Evolutionary conservation across 768 basidiomycete genomes (phyloP).

Genomic region (Suillus spraguei): DNA sequence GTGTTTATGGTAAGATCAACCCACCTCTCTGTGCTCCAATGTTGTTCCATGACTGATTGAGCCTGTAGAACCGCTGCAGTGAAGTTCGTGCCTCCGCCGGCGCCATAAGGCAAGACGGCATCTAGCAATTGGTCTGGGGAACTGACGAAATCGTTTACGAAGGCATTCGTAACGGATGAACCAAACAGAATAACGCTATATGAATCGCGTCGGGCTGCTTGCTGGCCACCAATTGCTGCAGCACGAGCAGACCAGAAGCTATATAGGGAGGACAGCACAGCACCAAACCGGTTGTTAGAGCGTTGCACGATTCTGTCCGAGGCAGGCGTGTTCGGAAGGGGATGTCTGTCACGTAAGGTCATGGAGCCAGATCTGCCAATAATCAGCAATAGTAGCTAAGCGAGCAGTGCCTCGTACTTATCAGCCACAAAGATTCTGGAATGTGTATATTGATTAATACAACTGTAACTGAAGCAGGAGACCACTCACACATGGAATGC

Average conservation of each 20-base stretch:
- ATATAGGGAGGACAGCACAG: constrained; percentile 57
- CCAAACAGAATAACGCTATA: constrained; percentile 59
- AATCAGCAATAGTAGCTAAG: constrained; percentile 6
- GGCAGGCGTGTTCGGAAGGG: constrained; percentile 46
- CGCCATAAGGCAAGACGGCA: constrained; percentile 33
- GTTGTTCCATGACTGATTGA: constrained; percentile 40
- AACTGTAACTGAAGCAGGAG: not conserved
- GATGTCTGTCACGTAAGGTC: constrained; percentile 41
- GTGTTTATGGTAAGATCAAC: not conserved
- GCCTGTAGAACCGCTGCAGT: constrained; percentile 40
- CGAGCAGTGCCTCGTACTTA: constrained; percentile 31
- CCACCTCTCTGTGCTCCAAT: constrained; percentile 57
- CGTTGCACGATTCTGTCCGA: constrained; percentile 38
- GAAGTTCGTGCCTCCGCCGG: constrained; percentile 47
- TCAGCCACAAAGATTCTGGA: constrained; percentile 58
- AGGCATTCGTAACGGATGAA: constrained; percentile 15
- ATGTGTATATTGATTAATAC: not conserved
- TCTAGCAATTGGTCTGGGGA: constrained; percentile 47
- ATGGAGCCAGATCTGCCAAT: constrained; percentile 53
- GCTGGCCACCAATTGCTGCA: constrained; percentile 33
- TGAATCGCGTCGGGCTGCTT: constrained; percentile 46
- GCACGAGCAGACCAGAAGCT: constrained; percentile 59
- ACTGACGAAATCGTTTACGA: constrained; percentile 50
- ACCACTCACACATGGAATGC: constrained; percentile 60
- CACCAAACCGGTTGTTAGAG: constrained; percentile 55